A percentile compares a stretch with the other conserved stretches of the same genome.
Conservation (phyloP, 2,329 filamentous ascomycete genomes). For the Erysiphe neolycopersici region DNA sequence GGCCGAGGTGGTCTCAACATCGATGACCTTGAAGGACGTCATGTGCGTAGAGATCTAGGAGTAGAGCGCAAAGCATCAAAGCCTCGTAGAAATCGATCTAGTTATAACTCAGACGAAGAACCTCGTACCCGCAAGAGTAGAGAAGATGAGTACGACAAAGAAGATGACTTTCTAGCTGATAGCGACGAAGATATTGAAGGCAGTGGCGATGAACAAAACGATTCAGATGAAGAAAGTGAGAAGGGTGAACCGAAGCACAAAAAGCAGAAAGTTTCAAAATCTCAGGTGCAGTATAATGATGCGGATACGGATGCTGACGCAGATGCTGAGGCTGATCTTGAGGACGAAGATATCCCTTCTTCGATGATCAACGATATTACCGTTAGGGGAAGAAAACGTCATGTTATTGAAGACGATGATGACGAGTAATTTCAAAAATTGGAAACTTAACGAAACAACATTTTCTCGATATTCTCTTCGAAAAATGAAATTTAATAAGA, state of each 20-base stretch:
- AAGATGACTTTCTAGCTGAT: constrained; percentile 51
- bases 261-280: constrained; percentile 12
- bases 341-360: constrained; percentile 20
- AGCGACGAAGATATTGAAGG: constrained; percentile 43
- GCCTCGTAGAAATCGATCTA: constrained; percentile 28
- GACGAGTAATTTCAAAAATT: constrained; percentile 11
- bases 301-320: constrained; percentile 23
- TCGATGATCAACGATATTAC: constrained; percentile 14
- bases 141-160: constrained; percentile 53
- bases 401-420: constrained; percentile 34
- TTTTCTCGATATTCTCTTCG: too few species aligned
- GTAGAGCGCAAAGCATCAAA: constrained; percentile 25
- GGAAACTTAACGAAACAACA: too few species aligned
- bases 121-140: constrained; percentile 30
- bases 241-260: constrained; percentile 11
- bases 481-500: too few species aligned
- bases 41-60: constrained; percentile 21
- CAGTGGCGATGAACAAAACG: constrained; percentile 21
- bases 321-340: constrained; percentile 27
- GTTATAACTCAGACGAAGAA: constrained; percentile 57
- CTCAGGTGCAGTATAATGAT: constrained; percentile 20
- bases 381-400: constrained; percentile 21
- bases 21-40: constrained; percentile 38
- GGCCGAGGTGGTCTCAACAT: constrained; percentile 33
- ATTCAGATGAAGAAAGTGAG: constrained; percentile 22